These are phyloP conservation scores for Salix viminalis DNA, from an alignment of 345 rosid species.

Conservation along the genomic window DNA sequence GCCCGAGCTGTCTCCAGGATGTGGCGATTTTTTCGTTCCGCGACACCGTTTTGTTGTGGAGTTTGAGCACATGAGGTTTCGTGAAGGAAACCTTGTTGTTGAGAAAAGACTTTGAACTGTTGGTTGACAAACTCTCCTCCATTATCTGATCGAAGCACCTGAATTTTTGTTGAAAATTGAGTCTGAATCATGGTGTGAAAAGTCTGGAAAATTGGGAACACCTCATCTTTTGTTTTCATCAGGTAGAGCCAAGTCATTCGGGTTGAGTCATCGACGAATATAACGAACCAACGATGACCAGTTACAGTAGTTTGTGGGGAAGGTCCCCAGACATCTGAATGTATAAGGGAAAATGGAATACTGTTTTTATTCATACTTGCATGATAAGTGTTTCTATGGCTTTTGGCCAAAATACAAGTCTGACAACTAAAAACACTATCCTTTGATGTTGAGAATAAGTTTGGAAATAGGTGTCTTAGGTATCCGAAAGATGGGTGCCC, in stretches of 20 bases:
- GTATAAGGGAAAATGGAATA: too few relatives aligned
- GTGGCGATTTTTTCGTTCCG: not conserved
- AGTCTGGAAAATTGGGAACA: not conserved
- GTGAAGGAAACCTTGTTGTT: not conserved
- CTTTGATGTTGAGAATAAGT: too few relatives aligned
- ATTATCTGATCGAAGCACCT: not conserved
- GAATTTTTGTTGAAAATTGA: not conserved
- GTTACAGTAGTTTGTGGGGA: not conserved
- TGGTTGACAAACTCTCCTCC: not conserved
- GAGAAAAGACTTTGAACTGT: not conserved
- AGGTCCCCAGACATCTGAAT: too few relatives aligned
- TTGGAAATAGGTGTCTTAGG: too few relatives aligned
- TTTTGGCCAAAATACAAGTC: too few relatives aligned
- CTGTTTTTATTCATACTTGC: too few relatives aligned
- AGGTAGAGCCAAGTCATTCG: conserved; percentile 10
- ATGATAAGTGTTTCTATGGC: too few relatives aligned
- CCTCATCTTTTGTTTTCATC: not conserved
- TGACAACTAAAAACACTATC: too few relatives aligned
- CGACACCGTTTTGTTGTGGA: not conserved
- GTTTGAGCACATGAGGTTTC: not conserved
- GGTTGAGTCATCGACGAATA: not conserved
- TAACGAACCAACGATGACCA: not conserved
- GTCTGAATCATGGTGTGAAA: conserved; percentile 2
- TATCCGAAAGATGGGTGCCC: too few relatives aligned
- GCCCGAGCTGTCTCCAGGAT: too few relatives aligned